Conservation (phyloP, 2,329 filamentous ascomycete species). For the Talaromyces funiculosus region DNA sequence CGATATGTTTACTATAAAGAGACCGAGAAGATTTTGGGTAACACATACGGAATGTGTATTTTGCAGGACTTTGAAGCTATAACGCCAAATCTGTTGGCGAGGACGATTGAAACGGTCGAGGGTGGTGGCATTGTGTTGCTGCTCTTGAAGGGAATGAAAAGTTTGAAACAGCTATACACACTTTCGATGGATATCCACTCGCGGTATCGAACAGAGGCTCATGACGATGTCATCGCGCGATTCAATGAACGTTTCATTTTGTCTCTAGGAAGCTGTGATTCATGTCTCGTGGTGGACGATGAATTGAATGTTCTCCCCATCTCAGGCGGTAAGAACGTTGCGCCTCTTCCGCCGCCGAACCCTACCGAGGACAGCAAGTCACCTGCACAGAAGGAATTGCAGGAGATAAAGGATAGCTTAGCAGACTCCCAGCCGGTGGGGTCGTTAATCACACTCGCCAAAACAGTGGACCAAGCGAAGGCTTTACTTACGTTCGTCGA, state of each 20-base stretch:
- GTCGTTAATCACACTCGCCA: constrained; percentile 74
- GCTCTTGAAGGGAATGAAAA: constrained; percentile 92
- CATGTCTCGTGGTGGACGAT: constrained; percentile 93
- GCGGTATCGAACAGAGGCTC: constrained; percentile 90
- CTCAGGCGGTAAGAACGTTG: constrained; percentile 87
- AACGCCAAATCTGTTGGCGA: constrained; percentile 90
- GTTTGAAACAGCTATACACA: constrained; percentile 93
- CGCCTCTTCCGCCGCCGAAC: constrained; percentile 70
- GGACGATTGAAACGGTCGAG: constrained; percentile 95
- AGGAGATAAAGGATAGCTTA: constrained; percentile 79
- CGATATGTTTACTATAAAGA: constrained; percentile 99
- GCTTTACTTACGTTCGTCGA: constrained; percentile 95
- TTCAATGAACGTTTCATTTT: constrained; percentile 98
- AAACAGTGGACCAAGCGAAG: constrained; percentile 92
- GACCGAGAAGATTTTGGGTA: constrained; percentile 96
- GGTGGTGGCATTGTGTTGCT: constrained; percentile 88
- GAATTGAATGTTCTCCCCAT: constrained; percentile 97
- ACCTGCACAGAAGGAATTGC: constrained; percentile 67
- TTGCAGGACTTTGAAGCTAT: constrained; percentile 96
- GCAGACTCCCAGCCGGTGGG: constrained; percentile 82
- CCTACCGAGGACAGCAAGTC: constrained; percentile 67
- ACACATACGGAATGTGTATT: constrained; percentile 98
- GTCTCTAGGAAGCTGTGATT: constrained; percentile 89
- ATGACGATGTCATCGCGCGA: constrained; percentile 86
- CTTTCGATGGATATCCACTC: constrained; percentile 97